phyloP scores from a whole-genome alignment of 1,139 yeast genomes.

The Cylindricascospora bacillispora region DNA sequence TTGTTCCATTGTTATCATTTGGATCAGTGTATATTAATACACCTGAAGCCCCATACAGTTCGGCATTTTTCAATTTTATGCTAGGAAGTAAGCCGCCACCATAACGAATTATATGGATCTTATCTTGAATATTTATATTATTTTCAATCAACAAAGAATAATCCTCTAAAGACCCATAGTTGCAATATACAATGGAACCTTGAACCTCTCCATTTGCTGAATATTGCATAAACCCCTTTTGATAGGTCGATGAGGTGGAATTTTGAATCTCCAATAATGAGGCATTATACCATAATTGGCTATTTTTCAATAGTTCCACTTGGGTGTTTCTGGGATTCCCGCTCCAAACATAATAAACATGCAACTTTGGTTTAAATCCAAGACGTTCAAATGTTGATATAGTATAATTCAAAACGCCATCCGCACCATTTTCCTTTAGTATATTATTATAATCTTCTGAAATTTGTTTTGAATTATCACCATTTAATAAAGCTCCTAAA shows the following conservation, averaged over 20 bases:
- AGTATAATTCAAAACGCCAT: constrained; percentile 32
- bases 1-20: constrained; percentile 27
- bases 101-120: constrained; percentile 50
- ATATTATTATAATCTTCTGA: constrained; percentile 21
- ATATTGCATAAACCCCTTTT: constrained; percentile 53
- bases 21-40: constrained; percentile 43
- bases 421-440: constrained; percentile 31
- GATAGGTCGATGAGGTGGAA: constrained; percentile 41
- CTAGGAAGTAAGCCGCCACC: constrained; percentile 36
- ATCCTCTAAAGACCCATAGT: constrained; percentile 56
- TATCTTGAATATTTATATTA: constrained; percentile 29
- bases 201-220: constrained; percentile 44
- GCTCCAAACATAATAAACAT: constrained; percentile 44
- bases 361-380: constrained; percentile 42
- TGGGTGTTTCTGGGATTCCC: constrained; percentile 39
- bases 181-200: constrained; percentile 44
- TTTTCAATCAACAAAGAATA: constrained; percentile 32
- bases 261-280: constrained; percentile 69
- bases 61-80: constrained; percentile 39
- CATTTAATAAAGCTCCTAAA: constrained; percentile 24
- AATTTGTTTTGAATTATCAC: constrained; percentile 29
- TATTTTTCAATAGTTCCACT: constrained; percentile 31
- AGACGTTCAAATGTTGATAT: constrained; percentile 11
- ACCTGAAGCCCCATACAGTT: constrained; percentile 42
- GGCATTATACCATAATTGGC: constrained; percentile 40